phyloP scores from a whole-genome alignment of 78 protist genomes.

The Guillardia theta region DNA sequence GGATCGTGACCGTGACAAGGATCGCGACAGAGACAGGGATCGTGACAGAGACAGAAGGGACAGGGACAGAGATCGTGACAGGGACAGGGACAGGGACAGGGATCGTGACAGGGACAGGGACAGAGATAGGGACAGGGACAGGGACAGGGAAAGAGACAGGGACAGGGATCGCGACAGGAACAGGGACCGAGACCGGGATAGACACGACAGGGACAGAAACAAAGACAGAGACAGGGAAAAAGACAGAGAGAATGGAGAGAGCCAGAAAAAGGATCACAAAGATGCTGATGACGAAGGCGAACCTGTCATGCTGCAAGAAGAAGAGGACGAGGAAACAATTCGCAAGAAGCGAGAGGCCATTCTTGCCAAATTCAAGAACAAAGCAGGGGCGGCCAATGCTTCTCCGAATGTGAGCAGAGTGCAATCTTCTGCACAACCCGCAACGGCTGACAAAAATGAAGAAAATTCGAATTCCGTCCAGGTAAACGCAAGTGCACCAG shows the following conservation, averaged over 20 bases:
- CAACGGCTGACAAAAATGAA: neutral
- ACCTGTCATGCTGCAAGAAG: neutral
- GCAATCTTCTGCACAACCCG: too few species aligned
- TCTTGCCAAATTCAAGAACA: neutral
- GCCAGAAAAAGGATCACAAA: neutral
- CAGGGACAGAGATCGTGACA: neutral
- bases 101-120: neutral
- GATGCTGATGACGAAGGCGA: neutral
- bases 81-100: neutral
- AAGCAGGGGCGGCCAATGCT: neutral
- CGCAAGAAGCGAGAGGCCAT: constrained; percentile 1
- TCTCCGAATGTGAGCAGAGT: too few species aligned
- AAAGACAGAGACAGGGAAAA: neutral
- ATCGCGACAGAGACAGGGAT: neutral
- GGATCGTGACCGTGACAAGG: neutral
- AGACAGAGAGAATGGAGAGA: neutral
- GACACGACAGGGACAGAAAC: neutral
- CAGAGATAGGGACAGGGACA: neutral
- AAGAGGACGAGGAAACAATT: neutral
- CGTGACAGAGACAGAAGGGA: neutral
- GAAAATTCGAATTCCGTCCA: too few species aligned
- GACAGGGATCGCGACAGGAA: neutral
- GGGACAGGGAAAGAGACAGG: neutral
- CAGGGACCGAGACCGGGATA: neutral
- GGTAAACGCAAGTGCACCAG: too few species aligned